Conservation (phyloP, 169 alveolate species). For the Cystoisospora suis region DNA sequence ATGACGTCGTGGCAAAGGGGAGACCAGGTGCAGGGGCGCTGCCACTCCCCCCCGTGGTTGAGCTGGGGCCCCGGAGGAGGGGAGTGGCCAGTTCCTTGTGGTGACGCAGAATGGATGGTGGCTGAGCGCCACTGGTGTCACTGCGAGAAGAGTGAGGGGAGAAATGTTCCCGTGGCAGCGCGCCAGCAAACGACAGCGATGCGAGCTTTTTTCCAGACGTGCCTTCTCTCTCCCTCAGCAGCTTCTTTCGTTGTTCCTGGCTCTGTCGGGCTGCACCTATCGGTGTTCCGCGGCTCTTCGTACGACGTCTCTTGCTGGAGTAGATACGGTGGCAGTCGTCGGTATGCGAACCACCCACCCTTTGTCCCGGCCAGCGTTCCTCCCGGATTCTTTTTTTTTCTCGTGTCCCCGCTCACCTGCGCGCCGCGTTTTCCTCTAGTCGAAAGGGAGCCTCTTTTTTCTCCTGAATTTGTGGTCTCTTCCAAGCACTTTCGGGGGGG, state of each 20-base stretch:
- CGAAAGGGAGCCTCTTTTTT: not conserved
- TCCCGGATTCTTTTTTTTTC: not conserved
- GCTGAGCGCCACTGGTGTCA: not conserved
- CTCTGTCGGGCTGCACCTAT: not conserved
- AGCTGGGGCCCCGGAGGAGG: not conserved
- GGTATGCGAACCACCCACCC: not conserved
- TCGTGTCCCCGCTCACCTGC: constrained; percentile 14
- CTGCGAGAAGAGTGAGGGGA: constrained; percentile 14
- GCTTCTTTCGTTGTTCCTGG: not conserved
- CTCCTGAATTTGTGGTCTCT: not conserved
- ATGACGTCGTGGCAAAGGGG: too few species aligned
- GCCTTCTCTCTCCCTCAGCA: not conserved
- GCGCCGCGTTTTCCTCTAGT: not conserved
- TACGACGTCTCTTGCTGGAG: not conserved
- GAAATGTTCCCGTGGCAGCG: constrained; percentile 28
- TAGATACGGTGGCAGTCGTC: not conserved
- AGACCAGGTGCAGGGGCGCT: not conserved
- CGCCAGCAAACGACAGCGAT: not conserved
- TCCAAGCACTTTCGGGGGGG: too few species aligned
- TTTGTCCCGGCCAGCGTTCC: not conserved
- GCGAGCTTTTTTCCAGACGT: not conserved
- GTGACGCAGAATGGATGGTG: too few species aligned
- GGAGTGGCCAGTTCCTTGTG: constrained; percentile 7
- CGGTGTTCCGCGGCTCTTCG: too few species aligned
- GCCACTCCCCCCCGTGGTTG: not conserved